Evolutionary conservation across 148 eudicot genomes (phyloP).

Genomic region (Vaccinium darrowii): DNA sequence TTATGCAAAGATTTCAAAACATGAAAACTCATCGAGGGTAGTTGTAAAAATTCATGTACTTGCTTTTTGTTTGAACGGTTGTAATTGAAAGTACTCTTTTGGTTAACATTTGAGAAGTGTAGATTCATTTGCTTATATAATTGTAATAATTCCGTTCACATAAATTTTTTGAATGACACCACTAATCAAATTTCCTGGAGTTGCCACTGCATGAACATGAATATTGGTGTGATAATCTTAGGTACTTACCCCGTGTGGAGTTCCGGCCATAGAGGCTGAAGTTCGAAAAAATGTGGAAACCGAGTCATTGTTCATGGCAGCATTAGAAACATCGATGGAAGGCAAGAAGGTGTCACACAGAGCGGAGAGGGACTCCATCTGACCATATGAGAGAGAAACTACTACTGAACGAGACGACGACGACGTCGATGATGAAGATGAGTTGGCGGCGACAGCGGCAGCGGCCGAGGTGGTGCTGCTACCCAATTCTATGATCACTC

Average conservation of each 20-base stretch:
- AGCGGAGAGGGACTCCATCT: slow-evolving; percentile 57
- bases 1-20: no score
- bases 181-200: no score
- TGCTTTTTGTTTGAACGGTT: no score
- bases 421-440: background rate
- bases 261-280: slow-evolving; percentile 54
- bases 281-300: slow-evolving; percentile 33
- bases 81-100: no score
- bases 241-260: slow-evolving; percentile 34
- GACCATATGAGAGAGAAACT: slow-evolving; percentile 28
- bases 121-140: no score
- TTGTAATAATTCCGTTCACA: no score
- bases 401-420: background rate
- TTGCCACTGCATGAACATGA: background rate
- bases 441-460: background rate
- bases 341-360: slow-evolving; percentile 63
- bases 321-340: slow-evolving; percentile 29
- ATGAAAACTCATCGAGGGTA: no score
- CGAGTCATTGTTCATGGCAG: slow-evolving; percentile 18
- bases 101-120: no score
- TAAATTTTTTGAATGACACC: no score
- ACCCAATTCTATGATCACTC: slow-evolving; percentile 21
- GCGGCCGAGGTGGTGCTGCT: background rate
- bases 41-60: no score
- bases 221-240: background rate